Conservation (phyloP, 768 basidiomycete genomes). For the Pulveroboletus ravenelii region DNA sequence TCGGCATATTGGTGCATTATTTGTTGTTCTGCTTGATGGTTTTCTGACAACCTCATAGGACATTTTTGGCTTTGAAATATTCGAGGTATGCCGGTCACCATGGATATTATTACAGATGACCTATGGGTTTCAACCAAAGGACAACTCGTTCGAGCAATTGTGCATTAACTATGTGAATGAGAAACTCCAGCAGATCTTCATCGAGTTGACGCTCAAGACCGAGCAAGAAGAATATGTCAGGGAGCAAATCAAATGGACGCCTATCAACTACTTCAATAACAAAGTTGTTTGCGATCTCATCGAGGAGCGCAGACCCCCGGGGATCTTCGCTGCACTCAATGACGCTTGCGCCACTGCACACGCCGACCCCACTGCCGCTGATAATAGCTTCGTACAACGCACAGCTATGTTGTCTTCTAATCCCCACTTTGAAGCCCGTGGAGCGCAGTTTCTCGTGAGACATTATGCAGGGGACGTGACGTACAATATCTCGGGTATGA, state of each 20-base stretch:
- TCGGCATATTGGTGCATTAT: slow-evolving; percentile 78
- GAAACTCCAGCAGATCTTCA: slow-evolving; percentile 99
- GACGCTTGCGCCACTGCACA: slow-evolving; percentile 99
- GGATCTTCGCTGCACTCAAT: slow-evolving; percentile 95
- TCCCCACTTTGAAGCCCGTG: slow-evolving; percentile 92
- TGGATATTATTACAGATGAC: slow-evolving; percentile 1
- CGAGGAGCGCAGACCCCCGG: slow-evolving; percentile 93
- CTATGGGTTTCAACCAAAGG: slow-evolving; percentile 43
- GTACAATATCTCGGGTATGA: slow-evolving; percentile 98
- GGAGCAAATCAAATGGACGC: slow-evolving; percentile 99
- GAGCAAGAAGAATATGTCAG: slow-evolving; percentile 99
- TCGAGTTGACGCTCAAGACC: slow-evolving; percentile 96
- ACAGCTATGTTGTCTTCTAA: slow-evolving; percentile 76
- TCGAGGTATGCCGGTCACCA: slow-evolving; percentile 54
- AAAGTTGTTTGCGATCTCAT: slow-evolving; percentile 98
- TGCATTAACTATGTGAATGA: slow-evolving; percentile 99
- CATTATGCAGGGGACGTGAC: slow-evolving; percentile 99
- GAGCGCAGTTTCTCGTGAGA: slow-evolving; percentile 88
- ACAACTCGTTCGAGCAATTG: slow-evolving; percentile 94
- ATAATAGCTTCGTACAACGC: slow-evolving; percentile 94
- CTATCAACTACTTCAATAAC: slow-evolving; percentile 99
- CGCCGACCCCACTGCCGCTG: slow-evolving; percentile 93
- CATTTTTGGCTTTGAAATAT: slow-evolving; percentile 99
- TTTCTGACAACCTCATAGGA: slow-evolving; percentile 46
- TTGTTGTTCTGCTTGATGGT: neutral